These are phyloP conservation scores for Gnaphalium uliginosum DNA, from an alignment of 129 eudicot genomes.

Conservation along the genomic window DNA sequence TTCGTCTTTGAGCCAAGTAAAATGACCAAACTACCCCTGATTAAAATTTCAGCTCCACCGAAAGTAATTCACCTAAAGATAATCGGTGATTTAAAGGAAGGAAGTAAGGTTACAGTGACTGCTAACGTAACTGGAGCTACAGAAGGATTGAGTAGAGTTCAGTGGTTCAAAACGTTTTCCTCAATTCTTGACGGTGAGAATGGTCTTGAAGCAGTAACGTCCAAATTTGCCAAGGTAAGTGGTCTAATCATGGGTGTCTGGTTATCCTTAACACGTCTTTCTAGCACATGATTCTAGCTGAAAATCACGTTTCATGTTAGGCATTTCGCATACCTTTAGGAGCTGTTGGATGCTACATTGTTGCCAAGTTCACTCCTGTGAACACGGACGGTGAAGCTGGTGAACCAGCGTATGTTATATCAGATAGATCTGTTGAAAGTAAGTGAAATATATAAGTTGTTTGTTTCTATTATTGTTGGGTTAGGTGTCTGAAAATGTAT, in stretches of 20 bases:
- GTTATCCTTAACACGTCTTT: constrained; percentile 6
- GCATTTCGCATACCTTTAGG: constrained; percentile 95
- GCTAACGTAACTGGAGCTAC: constrained; percentile 91
- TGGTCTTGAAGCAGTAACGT: constrained; percentile 75
- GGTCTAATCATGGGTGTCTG: constrained; percentile 4
- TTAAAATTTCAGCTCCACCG: constrained; percentile 87
- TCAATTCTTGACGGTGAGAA: constrained; percentile 65
- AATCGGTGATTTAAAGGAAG: constrained; percentile 87
- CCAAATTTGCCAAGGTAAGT: constrained; percentile 89
- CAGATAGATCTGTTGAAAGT: constrained; percentile 81
- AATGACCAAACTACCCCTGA: background rate
- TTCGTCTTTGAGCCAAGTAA: background rate
- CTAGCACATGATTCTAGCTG: constrained; percentile 16
- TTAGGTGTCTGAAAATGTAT: too few species aligned
- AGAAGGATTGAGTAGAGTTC: constrained; percentile 93
- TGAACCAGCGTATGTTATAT: constrained; percentile 66
- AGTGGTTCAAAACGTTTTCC: constrained; percentile 87
- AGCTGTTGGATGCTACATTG: constrained; percentile 83
- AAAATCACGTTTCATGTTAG: constrained; percentile 36
- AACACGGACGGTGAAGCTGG: constrained; percentile 95
- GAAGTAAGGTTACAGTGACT: constrained; percentile 83
- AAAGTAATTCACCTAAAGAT: constrained; percentile 72
- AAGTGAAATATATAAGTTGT: constrained; percentile 27
- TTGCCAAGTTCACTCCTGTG: constrained; percentile 96
- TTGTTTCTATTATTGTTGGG: background rate